Evolutionary conservation across 2,329 filamentous ascomycete genomes (phyloP), one percentile per base, ranked within the genome.

Genomic region (Fusarium temperatum): DNA sequence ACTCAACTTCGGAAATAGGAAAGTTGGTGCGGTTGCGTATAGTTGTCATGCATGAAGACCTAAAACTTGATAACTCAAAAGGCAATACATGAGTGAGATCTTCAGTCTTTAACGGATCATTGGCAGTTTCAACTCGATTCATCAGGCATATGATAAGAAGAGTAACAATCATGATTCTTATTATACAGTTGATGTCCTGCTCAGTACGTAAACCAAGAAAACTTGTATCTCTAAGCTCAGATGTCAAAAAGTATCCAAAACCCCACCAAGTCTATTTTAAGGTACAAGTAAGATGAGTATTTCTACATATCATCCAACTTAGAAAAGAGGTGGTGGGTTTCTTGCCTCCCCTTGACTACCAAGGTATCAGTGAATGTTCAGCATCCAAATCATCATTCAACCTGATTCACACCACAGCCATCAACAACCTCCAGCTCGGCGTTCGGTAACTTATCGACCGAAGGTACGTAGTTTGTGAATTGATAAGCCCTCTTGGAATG

Each of bases 401-500:
- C 28, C 39, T 18, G 36, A 28, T 32, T 35, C 13, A 24, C 30
- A 17, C n/a, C 32, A 62, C 20, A 38, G 18, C 20, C 62, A 44
- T 53, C 17, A 53, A 53, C 44, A 44, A 35, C 36, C 35, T 56
- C 61, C 38, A 35, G 56, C 54, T 28, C 32, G 39, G 50, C 45
- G 32, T 50, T 53, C 48, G 57, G 48, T 60, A 45, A 57, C 44
- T 56, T 56, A 26, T 58, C 45, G 44, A 61, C 50, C 58, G 47
- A 60, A 44, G 30, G 30, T 45, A 55, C n/a, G 20, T 53, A 45
- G 47, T 14, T 14, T 35, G 48, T 8, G 39, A 47, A 24, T 55
- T 45, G 66, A 74, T 68, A 71, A 72, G 63, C 35, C 57, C 28
- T 47, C 44, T 36, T 20, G 44, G 24, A 48, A 32, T 53, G 26